These are phyloP conservation scores for Syzygium aromaticum DNA, from an alignment of 345 rosid species.

Conservation along the genomic window DNA sequence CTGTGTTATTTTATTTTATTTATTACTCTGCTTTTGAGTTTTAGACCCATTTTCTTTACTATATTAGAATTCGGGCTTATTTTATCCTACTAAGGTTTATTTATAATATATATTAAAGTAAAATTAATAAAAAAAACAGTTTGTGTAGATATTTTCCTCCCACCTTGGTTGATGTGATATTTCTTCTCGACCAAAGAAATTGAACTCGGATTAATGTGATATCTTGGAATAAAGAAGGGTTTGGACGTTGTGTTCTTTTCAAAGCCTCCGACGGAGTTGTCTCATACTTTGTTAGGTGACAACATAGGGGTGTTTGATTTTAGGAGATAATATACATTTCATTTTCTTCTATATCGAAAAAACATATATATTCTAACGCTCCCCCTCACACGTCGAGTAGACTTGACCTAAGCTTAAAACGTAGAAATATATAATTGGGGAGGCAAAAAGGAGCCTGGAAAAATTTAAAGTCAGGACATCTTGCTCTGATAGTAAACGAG, in stretches of 20 bases:
- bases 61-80: background rate
- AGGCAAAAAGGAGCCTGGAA: too few species aligned
- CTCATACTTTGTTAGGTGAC: background rate
- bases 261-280: background rate
- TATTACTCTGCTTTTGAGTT: background rate
- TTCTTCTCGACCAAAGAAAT: background rate
- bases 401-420: background rate
- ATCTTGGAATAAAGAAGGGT: background rate
- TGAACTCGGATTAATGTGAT: background rate
- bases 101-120: background rate
- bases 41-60: background rate
- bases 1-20: background rate
- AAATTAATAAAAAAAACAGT: background rate
- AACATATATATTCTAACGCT: background rate
- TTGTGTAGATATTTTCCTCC: background rate
- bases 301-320: background rate
- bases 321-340: background rate
- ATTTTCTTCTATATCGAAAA: background rate
- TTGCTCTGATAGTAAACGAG: accelerated
- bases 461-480: background rate
- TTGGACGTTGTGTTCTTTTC: background rate
- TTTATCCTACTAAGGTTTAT: background rate
- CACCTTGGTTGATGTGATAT: background rate
- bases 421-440: too few species aligned
- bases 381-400: background rate